Percentiles rank a stretch among this genome's conserved stretches.
Evolutionary conservation across 1,139 yeast genomes (phyloP).

Genomic region (Pichia sp.): DNA sequence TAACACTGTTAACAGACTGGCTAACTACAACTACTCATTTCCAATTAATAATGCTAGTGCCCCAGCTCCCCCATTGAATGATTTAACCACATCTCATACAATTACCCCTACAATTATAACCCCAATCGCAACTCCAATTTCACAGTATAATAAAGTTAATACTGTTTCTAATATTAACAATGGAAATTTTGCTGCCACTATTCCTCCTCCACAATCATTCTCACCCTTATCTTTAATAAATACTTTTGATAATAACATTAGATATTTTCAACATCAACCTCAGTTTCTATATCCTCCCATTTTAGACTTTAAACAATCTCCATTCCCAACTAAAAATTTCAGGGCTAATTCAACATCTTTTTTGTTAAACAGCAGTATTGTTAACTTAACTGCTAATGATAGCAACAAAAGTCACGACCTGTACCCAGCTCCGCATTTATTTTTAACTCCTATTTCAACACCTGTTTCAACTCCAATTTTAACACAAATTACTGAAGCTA

Average conservation of each 20-base stretch:
- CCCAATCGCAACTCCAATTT: background rate
- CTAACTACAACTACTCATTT: background rate
- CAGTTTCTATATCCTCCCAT: background rate
- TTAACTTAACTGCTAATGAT: no score
- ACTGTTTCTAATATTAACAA: no score
- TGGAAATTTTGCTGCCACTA: no score
- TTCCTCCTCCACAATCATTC: no score
- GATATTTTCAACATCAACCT: no score
- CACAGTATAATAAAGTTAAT: background rate
- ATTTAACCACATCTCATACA: background rate
- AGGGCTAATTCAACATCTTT: background rate
- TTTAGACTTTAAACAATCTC: background rate
- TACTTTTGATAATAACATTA: background rate
- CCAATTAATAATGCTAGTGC: background rate
- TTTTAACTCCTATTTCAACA: background rate
- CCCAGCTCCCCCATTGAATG: background rate
- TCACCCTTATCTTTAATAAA: no score
- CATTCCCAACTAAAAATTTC: background rate
- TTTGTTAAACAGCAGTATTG: background rate
- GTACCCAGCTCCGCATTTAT: background rate
- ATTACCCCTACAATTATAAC: background rate
- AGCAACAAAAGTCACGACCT: background rate
- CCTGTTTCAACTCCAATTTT: no score
- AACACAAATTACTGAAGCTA: no score
- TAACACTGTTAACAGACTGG: background rate